A percentile compares a stretch with the other conserved stretches of the same genome.
phyloP scores from a whole-genome alignment of 2,329 filamentous ascomycete genomes.

The Pseudocercospora fuligena region DNA sequence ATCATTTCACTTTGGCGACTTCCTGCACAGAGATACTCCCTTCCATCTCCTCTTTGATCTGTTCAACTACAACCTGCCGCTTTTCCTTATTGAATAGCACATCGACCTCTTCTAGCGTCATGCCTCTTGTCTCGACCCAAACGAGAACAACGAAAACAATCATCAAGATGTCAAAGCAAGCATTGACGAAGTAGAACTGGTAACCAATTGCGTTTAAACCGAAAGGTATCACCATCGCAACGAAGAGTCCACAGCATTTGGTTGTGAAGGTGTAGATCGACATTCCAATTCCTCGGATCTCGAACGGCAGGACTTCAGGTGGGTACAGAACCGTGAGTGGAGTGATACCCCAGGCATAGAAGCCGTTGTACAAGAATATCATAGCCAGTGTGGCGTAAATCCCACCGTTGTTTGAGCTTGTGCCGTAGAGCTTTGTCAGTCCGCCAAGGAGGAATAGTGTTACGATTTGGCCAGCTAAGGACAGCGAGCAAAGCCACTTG shows the following conservation, averaged over 20 bases:
- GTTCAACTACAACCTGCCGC: constrained; percentile 1
- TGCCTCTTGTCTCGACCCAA: constrained; percentile 36
- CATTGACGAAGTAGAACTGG: constrained; percentile 14
- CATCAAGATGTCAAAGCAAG: constrained; percentile 9
- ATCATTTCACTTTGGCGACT: not conserved
- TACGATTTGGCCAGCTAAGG: not conserved
- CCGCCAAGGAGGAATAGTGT: constrained; percentile 11
- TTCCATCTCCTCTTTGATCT: constrained; percentile 2
- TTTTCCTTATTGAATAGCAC: constrained; percentile 36
- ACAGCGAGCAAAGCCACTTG: not conserved
- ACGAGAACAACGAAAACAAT: not conserved
- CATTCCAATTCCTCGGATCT: constrained; percentile 13
- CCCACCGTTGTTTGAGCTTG: constrained; percentile 1
- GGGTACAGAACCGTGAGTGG: constrained; percentile 8
- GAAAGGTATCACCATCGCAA: constrained; percentile 10
- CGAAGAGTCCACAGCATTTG: constrained; percentile 13
- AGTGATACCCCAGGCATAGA: constrained; percentile 10
- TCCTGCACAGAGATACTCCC: not conserved
- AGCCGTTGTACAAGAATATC: constrained; percentile 11
- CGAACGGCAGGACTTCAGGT: constrained; percentile 7
- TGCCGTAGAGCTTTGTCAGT: constrained; percentile 7
- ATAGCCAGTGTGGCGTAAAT: constrained; percentile 12
- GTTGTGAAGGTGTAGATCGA: constrained; percentile 8
- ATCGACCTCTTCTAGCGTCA: constrained; percentile 45
- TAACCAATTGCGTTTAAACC: constrained; percentile 5